A percentile compares a stretch with the other conserved stretches of the same genome.
These are phyloP conservation scores for Wickerhamiella shivajii DNA, from an alignment of 805 yeast genomes.

Conservation along the genomic window DNA sequence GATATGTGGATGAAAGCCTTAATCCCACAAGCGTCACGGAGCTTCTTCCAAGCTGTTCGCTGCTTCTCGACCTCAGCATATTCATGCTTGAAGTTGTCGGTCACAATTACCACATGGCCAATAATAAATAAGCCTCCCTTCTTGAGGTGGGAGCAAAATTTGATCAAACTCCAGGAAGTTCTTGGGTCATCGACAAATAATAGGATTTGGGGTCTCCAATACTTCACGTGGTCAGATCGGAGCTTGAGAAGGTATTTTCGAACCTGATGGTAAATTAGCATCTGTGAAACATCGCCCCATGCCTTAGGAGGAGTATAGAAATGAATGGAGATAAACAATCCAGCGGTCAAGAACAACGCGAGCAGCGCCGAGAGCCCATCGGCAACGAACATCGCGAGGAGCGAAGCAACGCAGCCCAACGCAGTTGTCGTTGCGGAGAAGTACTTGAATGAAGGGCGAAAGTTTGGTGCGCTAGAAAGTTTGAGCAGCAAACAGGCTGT, in stretches of 20 bases:
- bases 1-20: slow-evolving; percentile 93
- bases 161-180: slow-evolving; percentile 79
- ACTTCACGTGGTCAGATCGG: slow-evolving; percentile 85
- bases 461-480: slow-evolving; percentile 93
- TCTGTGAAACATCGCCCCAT: slow-evolving; percentile 97
- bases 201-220: slow-evolving; percentile 95
- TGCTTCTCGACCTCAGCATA: slow-evolving; percentile 58
- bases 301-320: slow-evolving; percentile 87
- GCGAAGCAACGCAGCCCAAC: slow-evolving; percentile 53
- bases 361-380: slow-evolving; percentile 81
- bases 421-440: slow-evolving; percentile 74
- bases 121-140: slow-evolving; percentile 88
- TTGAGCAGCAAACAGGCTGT: slow-evolving; percentile 81
- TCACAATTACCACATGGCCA: slow-evolving; percentile 70
- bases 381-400: slow-evolving; percentile 82
- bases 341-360: slow-evolving; percentile 48
- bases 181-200: slow-evolving; percentile 83
- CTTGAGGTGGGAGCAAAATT: slow-evolving; percentile 85
- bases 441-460: slow-evolving; percentile 85
- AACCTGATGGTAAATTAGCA: slow-evolving; percentile 90
- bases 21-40: slow-evolving; percentile 61
- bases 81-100: slow-evolving; percentile 45
- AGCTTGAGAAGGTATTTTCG: slow-evolving; percentile 73
- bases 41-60: slow-evolving; percentile 65
- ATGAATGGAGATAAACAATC: slow-evolving; percentile 67